These are phyloP conservation scores for Miamiensis avidus DNA, from an alignment of 169 alveolate genomes.

Conservation along the genomic window DNA sequence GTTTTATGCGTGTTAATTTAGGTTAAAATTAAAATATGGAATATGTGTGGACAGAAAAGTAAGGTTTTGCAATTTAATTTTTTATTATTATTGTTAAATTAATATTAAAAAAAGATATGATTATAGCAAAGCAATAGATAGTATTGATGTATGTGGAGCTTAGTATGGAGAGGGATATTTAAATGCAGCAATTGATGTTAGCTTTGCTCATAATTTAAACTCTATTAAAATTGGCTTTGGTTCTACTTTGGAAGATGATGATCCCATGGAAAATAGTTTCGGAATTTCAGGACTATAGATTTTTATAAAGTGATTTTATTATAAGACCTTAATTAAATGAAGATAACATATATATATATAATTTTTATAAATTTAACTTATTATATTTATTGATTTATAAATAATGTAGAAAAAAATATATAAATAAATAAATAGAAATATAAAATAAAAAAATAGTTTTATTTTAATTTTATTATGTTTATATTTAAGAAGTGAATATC, in stretches of 20 bases:
- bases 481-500: too few species aligned
- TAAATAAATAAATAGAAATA: too few species aligned
- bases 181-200: background rate
- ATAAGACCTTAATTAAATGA: background rate
- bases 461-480: too few species aligned
- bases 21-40: background rate
- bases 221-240: background rate
- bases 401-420: too few species aligned
- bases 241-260: background rate
- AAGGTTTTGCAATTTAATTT: too few species aligned
- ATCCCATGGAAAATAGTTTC: background rate
- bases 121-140: background rate
- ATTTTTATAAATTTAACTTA: background rate
- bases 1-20: background rate
- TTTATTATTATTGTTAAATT: too few species aligned
- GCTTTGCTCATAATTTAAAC: background rate
- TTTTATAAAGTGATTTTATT: background rate
- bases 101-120: background rate
- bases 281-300: background rate
- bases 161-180: background rate
- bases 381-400: too few species aligned
- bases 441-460: too few species aligned
- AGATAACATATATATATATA: too few species aligned
- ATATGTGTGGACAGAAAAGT: background rate
- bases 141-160: background rate